Percentiles rank a stretch among this genome's conserved stretches.
Conservation (phyloP, 1,284 basidiomycete genomes). For the Ganoderma lingzhi region DNA sequence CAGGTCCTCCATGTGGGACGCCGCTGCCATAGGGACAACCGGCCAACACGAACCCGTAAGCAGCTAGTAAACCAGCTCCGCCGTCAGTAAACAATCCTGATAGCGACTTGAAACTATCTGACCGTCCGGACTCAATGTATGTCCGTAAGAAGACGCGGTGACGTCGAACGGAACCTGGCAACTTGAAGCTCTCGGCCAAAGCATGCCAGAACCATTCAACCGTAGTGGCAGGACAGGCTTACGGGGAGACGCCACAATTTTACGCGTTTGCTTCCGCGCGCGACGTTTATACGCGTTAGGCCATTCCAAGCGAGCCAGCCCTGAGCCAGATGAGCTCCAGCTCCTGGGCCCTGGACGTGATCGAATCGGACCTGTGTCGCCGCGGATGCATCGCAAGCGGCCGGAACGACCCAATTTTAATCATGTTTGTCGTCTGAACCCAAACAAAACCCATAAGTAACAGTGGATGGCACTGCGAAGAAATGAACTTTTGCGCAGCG, state of each 20-base stretch:
- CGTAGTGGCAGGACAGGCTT: slow-evolving; percentile 2
- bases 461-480: too few species aligned
- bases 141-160: not conserved
- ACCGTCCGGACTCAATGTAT: not conserved
- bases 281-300: not conserved
- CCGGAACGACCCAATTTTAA: not conserved
- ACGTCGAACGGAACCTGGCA: not conserved
- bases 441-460: not conserved
- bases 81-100: not conserved
- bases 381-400: not conserved
- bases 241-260: slow-evolving; percentile 16
- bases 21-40: slow-evolving; percentile 31
- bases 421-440: not conserved
- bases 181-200: not conserved
- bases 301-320: not conserved
- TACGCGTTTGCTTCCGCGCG: slow-evolving; percentile 21
- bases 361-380: slow-evolving; percentile 5
- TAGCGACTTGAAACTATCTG: not conserved
- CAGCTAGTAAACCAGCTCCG: not conserved
- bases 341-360: not conserved
- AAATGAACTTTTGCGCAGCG: too few species aligned
- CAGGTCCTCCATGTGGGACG: not conserved
- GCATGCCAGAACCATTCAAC: slow-evolving; percentile 6
- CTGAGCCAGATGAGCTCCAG: slow-evolving; percentile 9
- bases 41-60: slow-evolving; percentile 8